Evolutionary conservation across 352 stramenopile species (phyloP), one percentile per base, ranked within the genome.

Genomic region (Phytophthora capsici): DNA sequence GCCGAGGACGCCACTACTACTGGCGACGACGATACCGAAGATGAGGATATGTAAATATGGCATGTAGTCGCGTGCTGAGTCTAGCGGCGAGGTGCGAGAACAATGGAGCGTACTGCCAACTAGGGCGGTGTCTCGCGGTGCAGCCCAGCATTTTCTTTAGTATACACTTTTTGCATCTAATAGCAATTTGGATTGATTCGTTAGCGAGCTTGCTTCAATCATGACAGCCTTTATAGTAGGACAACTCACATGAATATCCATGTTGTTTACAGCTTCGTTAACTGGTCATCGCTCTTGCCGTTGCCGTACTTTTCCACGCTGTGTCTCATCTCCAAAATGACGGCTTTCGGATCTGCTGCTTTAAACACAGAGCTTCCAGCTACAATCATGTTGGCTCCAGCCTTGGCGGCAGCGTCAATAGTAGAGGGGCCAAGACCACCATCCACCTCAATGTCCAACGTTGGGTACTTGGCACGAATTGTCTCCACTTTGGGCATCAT

Each of bases 371-470:
- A 98, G 50, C 89, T 98, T 20, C 95, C 97, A 8, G 96, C 96
- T 12, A 99, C 97, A 68, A 99, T 98, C 73, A 98, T 95, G 73
- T 99, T 99, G 8, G 97, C 97, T 17, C 97, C 97, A 13, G 97
- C 96, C 60, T 92, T 89, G 26, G 95, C 94, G 7, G 95, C 97
- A 4, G 75, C 83, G 47, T 98, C 95, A 67, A 99, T 97, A 8
- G 96, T 99, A 25, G 86, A 87, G 3, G 93, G 94, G 6, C 86
- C 90, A 6, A 99, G 75, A 14, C 97, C 97, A 51, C 97, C 97
- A 73, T 99, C 97, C 4, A 99, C 96, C 78, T 99, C 90, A 73
- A 99, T 99, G 78, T 99, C 92, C 44, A 99, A 73, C 52, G 83
- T 68, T n/a, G 97, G 96, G 78, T 93, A 99, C 57, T 90, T 87